Conservation (phyloP, 1,139 yeast species). For the Blastobotrys illinoisensis region DNA sequence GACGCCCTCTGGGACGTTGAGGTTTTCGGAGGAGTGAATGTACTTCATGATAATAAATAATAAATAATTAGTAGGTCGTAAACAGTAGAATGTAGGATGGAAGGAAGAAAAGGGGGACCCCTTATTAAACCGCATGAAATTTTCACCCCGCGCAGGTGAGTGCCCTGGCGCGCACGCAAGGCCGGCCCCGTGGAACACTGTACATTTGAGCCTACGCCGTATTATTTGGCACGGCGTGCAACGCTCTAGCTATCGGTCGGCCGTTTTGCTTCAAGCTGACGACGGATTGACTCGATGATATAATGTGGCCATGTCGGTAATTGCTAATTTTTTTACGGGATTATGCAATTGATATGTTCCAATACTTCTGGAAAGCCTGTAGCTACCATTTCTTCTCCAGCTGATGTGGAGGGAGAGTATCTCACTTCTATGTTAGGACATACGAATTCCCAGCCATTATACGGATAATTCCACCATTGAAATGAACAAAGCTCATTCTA, state of each 20-base stretch:
- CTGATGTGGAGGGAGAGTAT: too few species aligned
- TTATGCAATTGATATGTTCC: too few species aligned
- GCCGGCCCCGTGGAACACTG: not conserved
- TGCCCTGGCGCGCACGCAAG: not conserved
- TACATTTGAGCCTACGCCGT: not conserved
- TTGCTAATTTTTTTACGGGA: too few species aligned
- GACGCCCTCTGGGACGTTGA: slow-evolving; percentile 94
- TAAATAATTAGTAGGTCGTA: not conserved
- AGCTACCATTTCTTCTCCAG: too few species aligned
- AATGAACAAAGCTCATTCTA: too few species aligned
- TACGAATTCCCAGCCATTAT: too few species aligned
- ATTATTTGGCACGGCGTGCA: not conserved
- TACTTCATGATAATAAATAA: slow-evolving; percentile 58
- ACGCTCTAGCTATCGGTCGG: not conserved
- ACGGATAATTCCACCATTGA: too few species aligned
- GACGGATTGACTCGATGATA: too few species aligned
- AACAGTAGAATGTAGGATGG: not conserved
- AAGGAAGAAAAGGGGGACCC: not conserved
- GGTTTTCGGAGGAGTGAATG: slow-evolving; percentile 89
- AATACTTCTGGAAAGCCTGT: too few species aligned
- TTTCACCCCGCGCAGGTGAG: not conserved
- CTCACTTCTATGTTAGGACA: too few species aligned
- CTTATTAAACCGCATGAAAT: not conserved
- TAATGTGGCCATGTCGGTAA: too few species aligned
- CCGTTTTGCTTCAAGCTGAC: too few species aligned